These are phyloP conservation scores for Parachlorella kessleri DNA, from an alignment of 139 green algal genomes.

Conservation along the genomic window DNA sequence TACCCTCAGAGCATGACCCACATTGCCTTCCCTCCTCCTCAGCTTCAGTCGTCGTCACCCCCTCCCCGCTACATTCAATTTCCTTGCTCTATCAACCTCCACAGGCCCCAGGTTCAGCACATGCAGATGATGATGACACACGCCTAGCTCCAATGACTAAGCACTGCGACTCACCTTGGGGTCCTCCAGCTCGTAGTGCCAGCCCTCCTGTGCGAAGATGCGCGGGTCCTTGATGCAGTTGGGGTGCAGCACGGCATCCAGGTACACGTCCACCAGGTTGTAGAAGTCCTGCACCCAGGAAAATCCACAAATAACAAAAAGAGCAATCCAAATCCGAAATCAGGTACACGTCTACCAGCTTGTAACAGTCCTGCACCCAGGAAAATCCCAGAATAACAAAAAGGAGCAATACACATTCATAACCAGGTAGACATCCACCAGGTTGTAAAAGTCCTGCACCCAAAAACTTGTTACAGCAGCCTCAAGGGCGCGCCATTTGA, in stretches of 20 bases:
- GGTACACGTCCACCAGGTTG: constrained; percentile 99
- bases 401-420: too few species aligned
- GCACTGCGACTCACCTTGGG: constrained; percentile 39
- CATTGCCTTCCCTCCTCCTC: neutral
- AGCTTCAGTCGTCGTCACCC: neutral
- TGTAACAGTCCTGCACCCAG: constrained; percentile 94
- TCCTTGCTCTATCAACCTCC: neutral
- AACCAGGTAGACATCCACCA: constrained; percentile 99
- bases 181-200: constrained; percentile 89
- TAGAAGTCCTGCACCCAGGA: constrained; percentile 89
- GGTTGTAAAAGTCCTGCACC: constrained; percentile 98
- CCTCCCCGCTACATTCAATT: neutral
- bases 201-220: constrained; percentile 93
- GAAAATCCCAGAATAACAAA: too few species aligned
- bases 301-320: too few species aligned
- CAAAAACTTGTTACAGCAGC: too few species aligned
- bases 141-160: too few species aligned
- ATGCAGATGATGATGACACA: too few species aligned
- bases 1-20: neutral
- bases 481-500: too few species aligned
- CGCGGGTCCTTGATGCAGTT: constrained; percentile 83
- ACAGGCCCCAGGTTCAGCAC: too few species aligned
- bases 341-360: constrained; percentile 99
- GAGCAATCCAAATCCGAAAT: too few species aligned
- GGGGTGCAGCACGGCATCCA: constrained; percentile 97